Evolutionary conservation across 805 yeast genomes (phyloP).

Genomic region (Yarrowia sp.): DNA sequence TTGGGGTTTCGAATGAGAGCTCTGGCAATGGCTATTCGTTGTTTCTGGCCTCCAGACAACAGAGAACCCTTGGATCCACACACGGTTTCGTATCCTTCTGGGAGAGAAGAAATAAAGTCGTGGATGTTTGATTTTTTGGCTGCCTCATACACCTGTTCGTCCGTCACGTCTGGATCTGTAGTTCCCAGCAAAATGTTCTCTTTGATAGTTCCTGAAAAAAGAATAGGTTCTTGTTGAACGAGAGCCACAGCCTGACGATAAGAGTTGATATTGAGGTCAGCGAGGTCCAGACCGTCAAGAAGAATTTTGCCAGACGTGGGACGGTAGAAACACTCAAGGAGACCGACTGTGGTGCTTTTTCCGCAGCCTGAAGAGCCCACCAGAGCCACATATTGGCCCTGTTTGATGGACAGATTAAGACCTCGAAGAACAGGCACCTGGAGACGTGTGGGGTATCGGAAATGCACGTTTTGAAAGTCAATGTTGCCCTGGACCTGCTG

Average conservation of each 20-base stretch:
- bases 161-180: constrained; percentile 37
- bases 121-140: constrained; percentile 54
- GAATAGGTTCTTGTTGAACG: constrained; percentile 61
- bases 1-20: constrained; percentile 65
- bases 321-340: constrained; percentile 50
- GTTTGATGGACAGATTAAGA: constrained; percentile 48
- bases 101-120: constrained; percentile 53
- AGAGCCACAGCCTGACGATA: constrained; percentile 53
- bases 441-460: constrained; percentile 62
- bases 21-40: constrained; percentile 70
- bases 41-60: constrained; percentile 74
- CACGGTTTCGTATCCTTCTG: constrained; percentile 58
- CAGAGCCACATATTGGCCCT: constrained; percentile 56
- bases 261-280: constrained; percentile 47
- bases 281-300: constrained; percentile 52
- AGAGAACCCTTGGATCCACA: constrained; percentile 56
- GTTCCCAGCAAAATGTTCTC: constrained; percentile 56
- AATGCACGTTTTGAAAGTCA: constrained; percentile 53
- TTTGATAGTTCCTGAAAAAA: constrained; percentile 52
- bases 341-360: constrained; percentile 54
- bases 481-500: constrained; percentile 49
- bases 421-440: constrained; percentile 50
- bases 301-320: constrained; percentile 48
- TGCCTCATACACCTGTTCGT: constrained; percentile 46
- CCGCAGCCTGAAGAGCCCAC: constrained; percentile 68